phyloP scores from a whole-genome alignment of 1,284 basidiomycete species.

The Ustilago hordei region DNA sequence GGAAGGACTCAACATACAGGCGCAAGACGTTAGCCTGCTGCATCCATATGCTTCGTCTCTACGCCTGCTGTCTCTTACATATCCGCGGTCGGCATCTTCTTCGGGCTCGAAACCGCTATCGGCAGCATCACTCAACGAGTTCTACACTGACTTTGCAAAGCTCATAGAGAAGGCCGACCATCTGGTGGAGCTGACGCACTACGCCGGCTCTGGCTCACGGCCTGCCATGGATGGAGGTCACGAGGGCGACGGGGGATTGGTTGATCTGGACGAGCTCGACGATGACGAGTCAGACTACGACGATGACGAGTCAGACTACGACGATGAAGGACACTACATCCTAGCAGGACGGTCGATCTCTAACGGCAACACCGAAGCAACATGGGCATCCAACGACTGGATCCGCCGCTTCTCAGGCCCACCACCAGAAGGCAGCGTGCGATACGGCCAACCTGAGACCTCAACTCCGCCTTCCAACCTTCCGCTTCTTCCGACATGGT shows the following conservation, averaged over 20 bases:
- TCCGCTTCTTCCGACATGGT: constrained; percentile 35
- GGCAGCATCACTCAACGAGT: constrained; percentile 33
- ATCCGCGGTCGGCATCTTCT: constrained; percentile 46
- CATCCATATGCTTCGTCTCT: constrained; percentile 27
- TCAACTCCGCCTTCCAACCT: constrained; percentile 34
- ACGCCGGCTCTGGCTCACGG: constrained; percentile 44
- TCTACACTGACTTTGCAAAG: constrained; percentile 44
- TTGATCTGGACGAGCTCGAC: constrained; percentile 44
- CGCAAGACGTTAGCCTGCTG: constrained; percentile 33
- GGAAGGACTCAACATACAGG: constrained; percentile 56
- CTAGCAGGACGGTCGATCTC: constrained; percentile 4
- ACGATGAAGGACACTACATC: constrained; percentile 31
- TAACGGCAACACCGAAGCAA: background rate
- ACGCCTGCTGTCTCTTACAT: constrained; percentile 52
- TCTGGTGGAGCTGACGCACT: constrained; percentile 55
- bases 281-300: constrained; percentile 40
- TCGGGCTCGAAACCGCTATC: constrained; percentile 38
- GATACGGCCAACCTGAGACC: constrained; percentile 28
- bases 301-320: constrained; percentile 36
- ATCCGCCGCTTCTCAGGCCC: constrained; percentile 44
- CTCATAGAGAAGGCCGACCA: constrained; percentile 34
- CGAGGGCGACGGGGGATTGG: constrained; percentile 38
- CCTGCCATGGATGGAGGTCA: constrained; percentile 48
- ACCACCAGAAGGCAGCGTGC: constrained; percentile 43
- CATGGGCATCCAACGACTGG: constrained; percentile 23